Evolutionary conservation across 2,329 filamentous ascomycete genomes (phyloP).

Genomic region (Colletotrichum agaves): DNA sequence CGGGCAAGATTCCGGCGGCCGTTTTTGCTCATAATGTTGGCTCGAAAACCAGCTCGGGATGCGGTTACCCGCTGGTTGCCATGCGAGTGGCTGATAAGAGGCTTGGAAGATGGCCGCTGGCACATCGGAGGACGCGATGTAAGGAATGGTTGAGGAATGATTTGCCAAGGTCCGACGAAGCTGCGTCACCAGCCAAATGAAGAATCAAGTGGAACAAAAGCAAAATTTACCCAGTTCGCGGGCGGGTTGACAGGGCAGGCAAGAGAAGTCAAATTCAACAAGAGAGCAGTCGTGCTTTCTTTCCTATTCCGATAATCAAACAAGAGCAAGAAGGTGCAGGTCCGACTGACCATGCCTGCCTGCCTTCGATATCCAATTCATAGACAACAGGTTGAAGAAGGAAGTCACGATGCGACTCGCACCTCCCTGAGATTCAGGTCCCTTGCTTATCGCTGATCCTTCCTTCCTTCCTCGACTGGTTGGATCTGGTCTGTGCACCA

Average conservation of each 20-base stretch:
- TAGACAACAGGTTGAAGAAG: not conserved
- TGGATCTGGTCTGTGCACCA: not conserved
- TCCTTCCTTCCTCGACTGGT: not conserved
- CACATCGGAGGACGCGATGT: not conserved
- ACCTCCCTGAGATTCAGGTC: not conserved
- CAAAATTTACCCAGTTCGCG: conserved; percentile 9
- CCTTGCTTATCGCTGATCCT: not conserved
- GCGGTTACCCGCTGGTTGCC: not conserved
- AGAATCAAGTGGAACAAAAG: conserved; percentile 17
- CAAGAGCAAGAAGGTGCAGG: not conserved
- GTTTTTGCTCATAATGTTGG: not conserved
- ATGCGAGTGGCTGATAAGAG: not conserved
- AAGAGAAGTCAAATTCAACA: no score
- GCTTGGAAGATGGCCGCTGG: not conserved
- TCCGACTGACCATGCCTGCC: not conserved
- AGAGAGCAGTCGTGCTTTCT: not conserved
- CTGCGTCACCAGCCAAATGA: not conserved
- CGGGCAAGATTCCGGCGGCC: not conserved
- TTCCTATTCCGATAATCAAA: not conserved
- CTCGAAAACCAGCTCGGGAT: not conserved
- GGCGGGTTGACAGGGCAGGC: conserved; percentile 1
- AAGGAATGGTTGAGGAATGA: not conserved
- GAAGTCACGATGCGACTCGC: conserved; percentile 1
- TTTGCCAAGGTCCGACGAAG: not conserved
- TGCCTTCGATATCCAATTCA: not conserved